Percentiles rank a stretch among this genome's conserved stretches.
phyloP scores from a whole-genome alignment of 352 stramenopile genomes.

The Phytophthora brassicae region DNA sequence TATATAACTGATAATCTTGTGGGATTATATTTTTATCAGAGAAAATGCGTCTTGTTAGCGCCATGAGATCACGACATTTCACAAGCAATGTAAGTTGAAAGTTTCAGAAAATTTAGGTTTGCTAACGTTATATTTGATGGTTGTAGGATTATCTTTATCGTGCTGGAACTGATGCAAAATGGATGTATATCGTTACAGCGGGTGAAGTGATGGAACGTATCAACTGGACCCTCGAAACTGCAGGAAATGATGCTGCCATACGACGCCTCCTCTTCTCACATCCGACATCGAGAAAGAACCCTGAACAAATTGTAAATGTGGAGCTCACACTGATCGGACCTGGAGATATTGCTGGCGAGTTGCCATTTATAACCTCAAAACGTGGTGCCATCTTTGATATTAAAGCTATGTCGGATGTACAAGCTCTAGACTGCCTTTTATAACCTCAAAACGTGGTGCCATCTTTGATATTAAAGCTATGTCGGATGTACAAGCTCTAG shows the following conservation, averaged over 20 bases:
- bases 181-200: conserved; percentile 72
- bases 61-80: conserved; percentile 66
- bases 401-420: conserved; percentile 65
- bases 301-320: conserved; percentile 73
- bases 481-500: conserved; percentile 63
- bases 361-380: conserved; percentile 59
- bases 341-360: conserved; percentile 62
- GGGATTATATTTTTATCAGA: no score
- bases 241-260: conserved; percentile 22
- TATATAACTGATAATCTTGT: no score
- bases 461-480: conserved; percentile 71
- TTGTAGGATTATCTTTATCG: conserved; percentile 70
- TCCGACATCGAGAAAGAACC: conserved; percentile 35
- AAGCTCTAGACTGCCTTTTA: conserved; percentile 62
- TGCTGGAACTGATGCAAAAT: conserved; percentile 62
- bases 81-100: conserved; percentile 49
- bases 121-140: not conserved
- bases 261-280: conserved; percentile 29
- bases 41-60: conserved; percentile 75
- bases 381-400: conserved; percentile 60
- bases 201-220: conserved; percentile 64
- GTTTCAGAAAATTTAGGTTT: not conserved
- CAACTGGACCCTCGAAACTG: conserved; percentile 50
- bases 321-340: conserved; percentile 60
- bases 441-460: conserved; percentile 48